Conservation (phyloP, 176 grass and related monocot genomes). For the Bonia amplexicaulis region DNA sequence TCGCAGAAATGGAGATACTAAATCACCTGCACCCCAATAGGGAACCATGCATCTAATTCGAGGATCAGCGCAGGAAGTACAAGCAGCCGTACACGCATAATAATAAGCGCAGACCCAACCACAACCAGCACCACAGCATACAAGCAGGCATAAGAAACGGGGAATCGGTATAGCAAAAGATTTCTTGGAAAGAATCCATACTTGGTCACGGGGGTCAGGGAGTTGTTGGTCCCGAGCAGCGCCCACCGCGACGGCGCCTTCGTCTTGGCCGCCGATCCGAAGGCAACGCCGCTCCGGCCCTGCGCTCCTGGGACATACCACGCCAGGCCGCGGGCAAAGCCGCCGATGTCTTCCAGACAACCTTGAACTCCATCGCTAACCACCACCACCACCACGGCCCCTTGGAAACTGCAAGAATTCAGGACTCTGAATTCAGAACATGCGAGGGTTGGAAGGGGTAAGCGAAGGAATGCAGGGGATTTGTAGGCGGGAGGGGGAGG, state of each 20-base stretch:
- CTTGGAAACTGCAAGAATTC: not conserved
- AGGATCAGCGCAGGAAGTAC: not conserved
- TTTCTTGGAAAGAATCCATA: not conserved
- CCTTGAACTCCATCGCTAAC: slow-evolving; percentile 31
- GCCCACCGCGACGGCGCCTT: not conserved
- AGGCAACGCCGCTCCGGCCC: slow-evolving; percentile 1
- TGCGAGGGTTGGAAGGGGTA: not conserved
- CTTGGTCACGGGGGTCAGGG: slow-evolving; percentile 26
- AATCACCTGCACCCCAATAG: not conserved
- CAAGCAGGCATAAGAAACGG: not conserved
- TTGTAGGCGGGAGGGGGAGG: not conserved
- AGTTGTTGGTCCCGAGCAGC: slow-evolving; percentile 29
- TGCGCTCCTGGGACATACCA: not conserved
- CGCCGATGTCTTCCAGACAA: not conserved
- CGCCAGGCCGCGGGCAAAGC: not conserved
- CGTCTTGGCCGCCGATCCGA: not conserved
- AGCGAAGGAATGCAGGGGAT: not conserved
- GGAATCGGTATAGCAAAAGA: not conserved
- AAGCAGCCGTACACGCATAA: not conserved
- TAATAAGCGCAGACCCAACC: not conserved
- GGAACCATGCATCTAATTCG: not conserved
- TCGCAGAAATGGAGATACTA: not conserved
- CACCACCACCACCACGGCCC: not conserved
- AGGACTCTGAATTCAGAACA: not conserved
- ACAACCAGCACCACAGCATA: not conserved